Conservation (phyloP, 2,329 filamentous ascomycete species). For the Pseudofabraea citricarpa region DNA sequence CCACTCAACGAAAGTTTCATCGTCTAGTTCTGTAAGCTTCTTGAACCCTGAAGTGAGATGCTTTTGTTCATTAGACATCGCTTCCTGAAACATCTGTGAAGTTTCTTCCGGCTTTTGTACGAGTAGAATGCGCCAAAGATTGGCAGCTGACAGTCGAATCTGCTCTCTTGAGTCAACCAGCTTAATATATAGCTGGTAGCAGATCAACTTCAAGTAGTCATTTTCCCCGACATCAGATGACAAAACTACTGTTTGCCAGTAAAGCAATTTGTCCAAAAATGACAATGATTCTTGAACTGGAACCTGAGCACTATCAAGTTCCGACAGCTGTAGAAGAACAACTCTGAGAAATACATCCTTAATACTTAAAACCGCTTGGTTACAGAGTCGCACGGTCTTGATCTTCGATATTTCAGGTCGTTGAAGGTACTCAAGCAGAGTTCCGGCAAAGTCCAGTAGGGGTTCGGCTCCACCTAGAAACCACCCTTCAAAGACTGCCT, state of each 20-base stretch:
- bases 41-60: slow-evolving; percentile 73
- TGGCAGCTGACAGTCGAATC: slow-evolving; percentile 72
- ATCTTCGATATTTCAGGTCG: slow-evolving; percentile 73
- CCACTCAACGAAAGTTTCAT: slow-evolving; percentile 83
- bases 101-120: slow-evolving; percentile 90
- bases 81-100: slow-evolving; percentile 65
- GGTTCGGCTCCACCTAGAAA: slow-evolving; percentile 84
- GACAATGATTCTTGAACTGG: slow-evolving; percentile 58
- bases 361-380: slow-evolving; percentile 72
- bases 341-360: slow-evolving; percentile 74
- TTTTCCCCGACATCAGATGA: slow-evolving; percentile 72
- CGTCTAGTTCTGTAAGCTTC: slow-evolving; percentile 81
- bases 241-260: slow-evolving; percentile 92
- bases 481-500: slow-evolving; percentile 94
- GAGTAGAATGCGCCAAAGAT: slow-evolving; percentile 85
- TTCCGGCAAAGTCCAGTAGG: slow-evolving; percentile 80
- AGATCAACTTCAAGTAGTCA: slow-evolving; percentile 80
- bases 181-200: slow-evolving; percentile 89
- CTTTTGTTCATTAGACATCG: slow-evolving; percentile 64
- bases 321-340: slow-evolving; percentile 75
- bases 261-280: slow-evolving; percentile 81
- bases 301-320: slow-evolving; percentile 64
- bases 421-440: slow-evolving; percentile 83
- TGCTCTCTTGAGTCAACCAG: slow-evolving; percentile 65
- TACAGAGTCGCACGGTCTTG: slow-evolving; percentile 90